These are phyloP conservation scores for Penicillium mononematosum DNA, from an alignment of 495 filamentous ascomycete species.

Conservation along the genomic window DNA sequence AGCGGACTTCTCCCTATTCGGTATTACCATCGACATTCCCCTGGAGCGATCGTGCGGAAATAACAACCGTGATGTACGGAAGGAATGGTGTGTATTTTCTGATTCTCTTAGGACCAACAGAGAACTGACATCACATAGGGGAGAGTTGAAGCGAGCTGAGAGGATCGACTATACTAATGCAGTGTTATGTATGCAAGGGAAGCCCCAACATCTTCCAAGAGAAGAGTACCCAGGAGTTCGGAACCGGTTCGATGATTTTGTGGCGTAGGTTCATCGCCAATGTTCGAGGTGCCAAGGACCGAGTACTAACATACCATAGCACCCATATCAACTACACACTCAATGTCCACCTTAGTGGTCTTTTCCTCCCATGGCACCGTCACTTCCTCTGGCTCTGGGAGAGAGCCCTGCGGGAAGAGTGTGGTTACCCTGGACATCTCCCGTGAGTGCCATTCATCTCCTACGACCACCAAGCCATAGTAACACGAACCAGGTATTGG, in stretches of 20 bases:
- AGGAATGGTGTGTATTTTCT: slow-evolving; percentile 6
- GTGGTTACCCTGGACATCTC: slow-evolving; percentile 59
- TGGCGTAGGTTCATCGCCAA: slow-evolving; percentile 38
- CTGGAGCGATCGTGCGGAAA: not conserved
- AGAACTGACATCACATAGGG: slow-evolving; percentile 29
- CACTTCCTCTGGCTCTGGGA: slow-evolving; percentile 62
- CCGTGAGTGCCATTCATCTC: slow-evolving; percentile 17
- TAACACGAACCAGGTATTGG: slow-evolving; percentile 44
- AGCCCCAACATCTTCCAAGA: slow-evolving; percentile 41
- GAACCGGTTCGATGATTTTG: slow-evolving; percentile 55
- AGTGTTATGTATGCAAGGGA: slow-evolving; percentile 45
- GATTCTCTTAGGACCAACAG: not conserved
- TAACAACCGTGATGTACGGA: not conserved
- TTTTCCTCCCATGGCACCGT: slow-evolving; percentile 67
- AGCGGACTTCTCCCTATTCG: not conserved
- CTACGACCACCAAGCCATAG: not conserved
- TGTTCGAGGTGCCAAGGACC: not conserved
- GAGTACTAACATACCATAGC: slow-evolving; percentile 27
- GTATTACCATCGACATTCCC: not conserved
- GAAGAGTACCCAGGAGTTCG: slow-evolving; percentile 48
- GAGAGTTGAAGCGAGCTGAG: slow-evolving; percentile 32
- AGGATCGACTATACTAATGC: slow-evolving; percentile 48
- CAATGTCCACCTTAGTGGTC: slow-evolving; percentile 32
- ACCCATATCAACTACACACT: slow-evolving; percentile 51
- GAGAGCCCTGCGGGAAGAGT: slow-evolving; percentile 63